phyloP scores from a whole-genome alignment of 495 filamentous ascomycete species.

The Haplographium delicatum region DNA sequence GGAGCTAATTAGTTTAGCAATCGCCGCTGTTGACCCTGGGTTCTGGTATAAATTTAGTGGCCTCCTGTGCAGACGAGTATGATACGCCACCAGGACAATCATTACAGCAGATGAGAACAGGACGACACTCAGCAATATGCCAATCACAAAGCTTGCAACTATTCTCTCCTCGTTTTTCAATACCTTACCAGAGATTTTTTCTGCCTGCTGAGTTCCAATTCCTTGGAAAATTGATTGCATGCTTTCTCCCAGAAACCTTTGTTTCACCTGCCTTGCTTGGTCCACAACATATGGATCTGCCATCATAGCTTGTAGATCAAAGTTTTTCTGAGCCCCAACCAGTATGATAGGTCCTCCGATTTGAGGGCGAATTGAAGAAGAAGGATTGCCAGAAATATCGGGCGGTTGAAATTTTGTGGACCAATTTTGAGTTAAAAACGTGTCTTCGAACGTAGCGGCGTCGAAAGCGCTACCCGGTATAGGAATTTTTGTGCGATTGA shows the following conservation, averaged over 20 bases:
- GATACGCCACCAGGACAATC: slow-evolving; percentile 9
- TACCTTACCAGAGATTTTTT: not conserved
- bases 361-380: slow-evolving; percentile 11
- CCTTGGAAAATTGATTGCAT: slow-evolving; percentile 25
- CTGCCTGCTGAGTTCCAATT: not conserved
- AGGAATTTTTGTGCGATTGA: not conserved
- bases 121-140: slow-evolving; percentile 15
- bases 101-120: slow-evolving; percentile 12
- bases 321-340: slow-evolving; percentile 24
- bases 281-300: slow-evolving; percentile 12
- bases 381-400: not conserved
- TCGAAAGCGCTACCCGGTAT: slow-evolving; percentile 10
- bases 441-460: slow-evolving; percentile 16
- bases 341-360: slow-evolving; percentile 24
- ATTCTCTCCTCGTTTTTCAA: slow-evolving; percentile 8
- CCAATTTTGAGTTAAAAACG: slow-evolving; percentile 19
- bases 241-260: slow-evolving; percentile 34
- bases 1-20: slow-evolving; percentile 16
- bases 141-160: slow-evolving; percentile 21
- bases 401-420: slow-evolving; percentile 16
- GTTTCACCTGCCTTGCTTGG: slow-evolving; percentile 28
- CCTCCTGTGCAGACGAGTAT: slow-evolving; percentile 14
- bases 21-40: slow-evolving; percentile 17
- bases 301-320: slow-evolving; percentile 21
- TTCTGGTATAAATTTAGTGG: slow-evolving; percentile 22